Conservation (phyloP, 2,329 filamentous ascomycete species). For the Sporothrix dimorphospora region DNA sequence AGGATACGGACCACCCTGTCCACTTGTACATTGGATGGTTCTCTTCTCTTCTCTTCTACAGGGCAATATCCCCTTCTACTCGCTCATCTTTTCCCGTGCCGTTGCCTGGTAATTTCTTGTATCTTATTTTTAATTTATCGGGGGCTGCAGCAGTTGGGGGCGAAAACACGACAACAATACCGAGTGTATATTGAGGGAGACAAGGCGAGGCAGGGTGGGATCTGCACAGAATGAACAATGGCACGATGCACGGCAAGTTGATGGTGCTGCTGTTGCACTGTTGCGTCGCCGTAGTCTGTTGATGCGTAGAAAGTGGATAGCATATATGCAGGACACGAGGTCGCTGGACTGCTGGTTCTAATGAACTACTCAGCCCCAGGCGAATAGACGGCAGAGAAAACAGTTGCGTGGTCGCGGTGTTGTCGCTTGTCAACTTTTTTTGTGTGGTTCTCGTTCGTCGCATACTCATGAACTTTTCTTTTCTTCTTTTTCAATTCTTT, state of each 20-base stretch:
- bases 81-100: background rate
- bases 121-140: background rate
- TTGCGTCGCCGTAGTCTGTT: too few species aligned
- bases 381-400: background rate
- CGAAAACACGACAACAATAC: background rate
- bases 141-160: slow-evolving; percentile 1
- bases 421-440: background rate
- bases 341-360: background rate
- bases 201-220: too few species aligned
- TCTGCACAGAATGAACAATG: background rate
- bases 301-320: background rate
- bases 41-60: background rate
- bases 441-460: background rate
- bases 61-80: background rate
- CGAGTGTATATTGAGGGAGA: background rate
- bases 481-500: background rate
- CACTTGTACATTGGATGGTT: background rate
- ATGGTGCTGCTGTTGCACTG: background rate
- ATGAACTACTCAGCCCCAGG: background rate
- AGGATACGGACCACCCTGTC: background rate
- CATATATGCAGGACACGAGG: background rate
- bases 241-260: slow-evolving; percentile 3
- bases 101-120: background rate
- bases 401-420: background rate
- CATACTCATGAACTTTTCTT: background rate